These are phyloP conservation scores for Solanum chilense DNA, from an alignment of 257 asterid genomes.

Conservation along the genomic window DNA sequence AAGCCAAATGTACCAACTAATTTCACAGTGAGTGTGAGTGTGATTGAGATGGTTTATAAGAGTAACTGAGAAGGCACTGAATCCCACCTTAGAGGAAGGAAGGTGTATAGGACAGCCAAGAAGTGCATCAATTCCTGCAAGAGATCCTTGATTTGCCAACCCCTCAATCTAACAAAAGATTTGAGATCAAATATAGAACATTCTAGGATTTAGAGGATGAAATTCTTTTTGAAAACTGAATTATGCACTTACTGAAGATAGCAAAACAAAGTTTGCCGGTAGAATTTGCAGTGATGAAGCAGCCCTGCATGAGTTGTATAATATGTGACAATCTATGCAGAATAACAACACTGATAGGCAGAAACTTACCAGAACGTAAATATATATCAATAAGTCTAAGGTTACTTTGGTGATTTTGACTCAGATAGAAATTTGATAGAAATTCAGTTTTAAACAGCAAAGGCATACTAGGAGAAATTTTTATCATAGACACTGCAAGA, in stretches of 20 bases:
- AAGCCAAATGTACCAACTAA: background rate
- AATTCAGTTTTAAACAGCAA: background rate
- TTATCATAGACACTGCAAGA: background rate
- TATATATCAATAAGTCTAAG: background rate
- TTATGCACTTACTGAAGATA: constrained; percentile 50
- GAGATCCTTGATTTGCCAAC: constrained; percentile 68
- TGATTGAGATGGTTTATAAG: background rate
- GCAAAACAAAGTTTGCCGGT: constrained; percentile 62
- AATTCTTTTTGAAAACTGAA: background rate
- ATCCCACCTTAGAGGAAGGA: constrained; percentile 73
- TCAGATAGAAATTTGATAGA: background rate
- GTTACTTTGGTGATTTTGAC: background rate
- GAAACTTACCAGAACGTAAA: background rate
- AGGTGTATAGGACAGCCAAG: constrained; percentile 89
- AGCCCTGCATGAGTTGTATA: constrained; percentile 30
- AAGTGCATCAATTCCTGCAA: constrained; percentile 87
- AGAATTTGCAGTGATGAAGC: constrained; percentile 63
- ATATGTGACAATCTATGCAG: background rate
- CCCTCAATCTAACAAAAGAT: constrained; percentile 53
- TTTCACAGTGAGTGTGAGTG: background rate
- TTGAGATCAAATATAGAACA: constrained; percentile 1
- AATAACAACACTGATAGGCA: background rate
- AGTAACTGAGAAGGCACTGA: background rate
- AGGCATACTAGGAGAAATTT: background rate
- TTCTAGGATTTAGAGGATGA: constrained; percentile 1